Evolutionary conservation across 306 rosid species (phyloP).

Genomic region (Hippophae rhamnoides): DNA sequence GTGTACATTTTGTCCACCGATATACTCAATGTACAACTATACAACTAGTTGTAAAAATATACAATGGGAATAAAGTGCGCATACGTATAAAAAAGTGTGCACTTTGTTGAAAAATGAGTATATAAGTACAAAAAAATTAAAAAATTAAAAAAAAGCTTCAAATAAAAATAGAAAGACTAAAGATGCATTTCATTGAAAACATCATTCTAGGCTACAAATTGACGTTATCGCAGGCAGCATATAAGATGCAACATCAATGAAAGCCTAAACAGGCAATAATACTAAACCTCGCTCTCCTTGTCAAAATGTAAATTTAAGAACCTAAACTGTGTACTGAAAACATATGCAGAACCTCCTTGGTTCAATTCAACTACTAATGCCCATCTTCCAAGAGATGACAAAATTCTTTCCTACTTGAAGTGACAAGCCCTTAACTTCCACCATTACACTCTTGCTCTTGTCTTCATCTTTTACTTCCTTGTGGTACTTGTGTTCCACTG

Average conservation of each 20-base stretch:
- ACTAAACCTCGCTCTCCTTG: conserved; percentile 15
- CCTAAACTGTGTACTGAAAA: neutral
- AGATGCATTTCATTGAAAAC: conserved; percentile 1
- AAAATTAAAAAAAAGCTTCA: too few relatives aligned
- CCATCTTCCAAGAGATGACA: conserved; percentile 80
- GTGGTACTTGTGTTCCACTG: conserved; percentile 34
- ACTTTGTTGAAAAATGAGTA: too few relatives aligned
- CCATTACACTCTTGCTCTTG: conserved; percentile 41
- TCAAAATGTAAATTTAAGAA: conserved; percentile 5
- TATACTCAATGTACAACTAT: too few relatives aligned
- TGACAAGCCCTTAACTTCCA: conserved; percentile 56
- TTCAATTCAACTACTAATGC: conserved; percentile 22
- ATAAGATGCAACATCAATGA: conserved; percentile 11
- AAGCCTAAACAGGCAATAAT: neutral
- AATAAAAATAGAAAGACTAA: too few relatives aligned
- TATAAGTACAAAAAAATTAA: too few relatives aligned
- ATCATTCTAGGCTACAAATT: conserved; percentile 10
- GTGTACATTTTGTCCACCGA: too few relatives aligned
- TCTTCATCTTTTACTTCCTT: conserved; percentile 28
- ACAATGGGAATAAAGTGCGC: too few relatives aligned
- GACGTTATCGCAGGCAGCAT: conserved; percentile 25
- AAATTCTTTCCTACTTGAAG: conserved; percentile 72
- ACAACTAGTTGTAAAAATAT: too few relatives aligned
- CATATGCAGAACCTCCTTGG: neutral
- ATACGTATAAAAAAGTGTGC: too few relatives aligned